Conservation (phyloP, 805 yeast genomes). For the Yarrowia sp. region DNA sequence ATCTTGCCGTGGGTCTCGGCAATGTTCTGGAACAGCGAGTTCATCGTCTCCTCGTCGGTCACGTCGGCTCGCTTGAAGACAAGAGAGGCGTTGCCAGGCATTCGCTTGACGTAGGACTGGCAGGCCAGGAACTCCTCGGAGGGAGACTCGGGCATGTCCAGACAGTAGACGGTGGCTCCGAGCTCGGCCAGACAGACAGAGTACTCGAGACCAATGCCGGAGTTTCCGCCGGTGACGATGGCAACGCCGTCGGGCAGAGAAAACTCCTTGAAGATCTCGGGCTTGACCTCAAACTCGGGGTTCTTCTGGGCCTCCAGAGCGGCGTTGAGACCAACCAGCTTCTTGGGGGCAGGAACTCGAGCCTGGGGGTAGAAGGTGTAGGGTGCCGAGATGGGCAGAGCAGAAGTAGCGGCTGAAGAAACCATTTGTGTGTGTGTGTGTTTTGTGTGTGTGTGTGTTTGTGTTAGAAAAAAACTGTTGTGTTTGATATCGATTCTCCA, state of each 20-base stretch:
- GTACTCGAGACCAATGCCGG: slow-evolving; percentile 56
- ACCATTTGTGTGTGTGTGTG: slow-evolving; percentile 29
- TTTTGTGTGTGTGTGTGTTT: slow-evolving; percentile 7
- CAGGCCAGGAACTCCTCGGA: slow-evolving; percentile 45
- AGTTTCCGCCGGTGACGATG: slow-evolving; percentile 55
- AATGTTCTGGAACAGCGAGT: slow-evolving; percentile 56
- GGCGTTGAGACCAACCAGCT: slow-evolving; percentile 47
- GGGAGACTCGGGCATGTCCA: slow-evolving; percentile 46
- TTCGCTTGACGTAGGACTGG: slow-evolving; percentile 44
- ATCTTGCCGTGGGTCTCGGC: slow-evolving; percentile 61
- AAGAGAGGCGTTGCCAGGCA: slow-evolving; percentile 49
- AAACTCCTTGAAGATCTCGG: slow-evolving; percentile 51
- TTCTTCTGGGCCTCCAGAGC: slow-evolving; percentile 45
- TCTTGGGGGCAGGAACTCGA: slow-evolving; percentile 44
- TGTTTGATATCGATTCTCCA: neutral
- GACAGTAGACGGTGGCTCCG: slow-evolving; percentile 54
- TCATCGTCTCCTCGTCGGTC: slow-evolving; percentile 52
- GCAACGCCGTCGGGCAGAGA: slow-evolving; percentile 55
- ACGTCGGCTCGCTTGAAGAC: slow-evolving; percentile 59
- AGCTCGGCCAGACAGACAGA: slow-evolving; percentile 55
- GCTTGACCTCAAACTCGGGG: slow-evolving; percentile 43
- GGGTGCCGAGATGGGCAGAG: slow-evolving; percentile 45
- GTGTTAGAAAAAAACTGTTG: neutral
- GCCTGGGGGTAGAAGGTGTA: slow-evolving; percentile 43
- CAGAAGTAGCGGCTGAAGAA: slow-evolving; percentile 29